Base-by-base conservation (phyloP, 768 basidiomycete species). In the Mycena chlorophos region DNA sequence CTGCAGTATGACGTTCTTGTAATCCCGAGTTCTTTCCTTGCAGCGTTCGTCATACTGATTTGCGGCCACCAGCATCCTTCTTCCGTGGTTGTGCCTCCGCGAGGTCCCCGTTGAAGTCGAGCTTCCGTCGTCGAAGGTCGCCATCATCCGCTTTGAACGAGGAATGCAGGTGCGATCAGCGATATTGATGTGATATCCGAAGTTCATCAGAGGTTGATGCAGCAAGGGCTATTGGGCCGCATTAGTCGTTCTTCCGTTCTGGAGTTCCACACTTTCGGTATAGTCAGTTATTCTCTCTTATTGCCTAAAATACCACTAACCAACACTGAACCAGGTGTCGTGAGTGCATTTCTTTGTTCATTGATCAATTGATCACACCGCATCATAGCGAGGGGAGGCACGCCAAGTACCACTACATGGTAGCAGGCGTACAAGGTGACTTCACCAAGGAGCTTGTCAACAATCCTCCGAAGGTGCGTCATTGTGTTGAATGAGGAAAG, bases 251-350 rank as follows among this genome's bases (percentile, higher is more conserved):
- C 82, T 19, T 78, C 85, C 28, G 77, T 90, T 58, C 82, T 84
- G 86, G 89, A 91, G 68, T 91, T 90, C 68, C 89, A 91, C 67
- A 87, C 88, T 28, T 91, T 91, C 57, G 89, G 88, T 51, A 85
- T 87, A 6, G 20, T 46, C 13, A 34, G 31, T 8, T 8, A 17
- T n/a, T n/a, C n/a, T n/a, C n/a, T n/a, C n/a, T n/a, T n/a, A 17
- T 8, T 34, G 17, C 17, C 31, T 34, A 8, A 8, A 34, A 8
- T 34, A 8, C 31, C 17, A 17, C 31, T 34, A 34, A 34, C 31
- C 31, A 34, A 34, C 8, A 8, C 17, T 17, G 31, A 8, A 8
- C 31, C 31, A 34, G 31, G 17, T 91, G 55, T 88, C 86, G 86
- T 88, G 60, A 58, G 84, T 67, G 16, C 30, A 42, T 5, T 52